phyloP scores from a whole-genome alignment of 1,139 yeast genomes.

The Candida dubliniensis region DNA sequence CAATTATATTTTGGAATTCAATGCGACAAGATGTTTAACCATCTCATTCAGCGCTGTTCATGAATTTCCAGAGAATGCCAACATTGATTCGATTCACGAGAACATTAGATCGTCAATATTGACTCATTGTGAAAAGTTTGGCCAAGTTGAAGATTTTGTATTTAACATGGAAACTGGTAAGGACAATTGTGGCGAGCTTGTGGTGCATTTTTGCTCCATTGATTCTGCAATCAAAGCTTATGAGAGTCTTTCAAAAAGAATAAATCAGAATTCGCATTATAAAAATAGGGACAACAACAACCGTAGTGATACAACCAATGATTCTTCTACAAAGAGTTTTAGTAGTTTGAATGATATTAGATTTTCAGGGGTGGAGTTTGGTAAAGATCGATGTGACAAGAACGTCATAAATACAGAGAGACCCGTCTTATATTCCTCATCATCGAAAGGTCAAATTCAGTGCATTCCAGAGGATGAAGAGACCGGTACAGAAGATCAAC shows the following conservation, averaged over 20 bases:
- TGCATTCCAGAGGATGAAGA: conserved; percentile 11
- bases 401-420: conserved; percentile 16
- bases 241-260: conserved; percentile 30
- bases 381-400: conserved; percentile 40
- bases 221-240: conserved; percentile 42
- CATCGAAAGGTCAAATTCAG: conserved; percentile 4
- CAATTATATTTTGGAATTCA: conserved; percentile 41
- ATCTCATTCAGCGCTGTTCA: conserved; percentile 19
- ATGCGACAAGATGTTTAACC: conserved; percentile 40
- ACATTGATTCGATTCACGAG: conserved; percentile 2
- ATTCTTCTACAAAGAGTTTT: too few species aligned
- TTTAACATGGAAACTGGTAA: conserved; percentile 6
- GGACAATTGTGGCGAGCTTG: conserved; percentile 14
- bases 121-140: conserved; percentile 31
- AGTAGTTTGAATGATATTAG: conserved; percentile 19
- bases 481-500: conserved; percentile 11
- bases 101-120: conserved; percentile 14
- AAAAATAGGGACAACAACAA: too few species aligned
- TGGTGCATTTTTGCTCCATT: conserved; percentile 41
- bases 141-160: conserved; percentile 36
- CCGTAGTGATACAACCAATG: too few species aligned
- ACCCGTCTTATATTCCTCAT: background rate
- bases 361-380: conserved; percentile 21
- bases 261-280: conserved; percentile 7
- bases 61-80: conserved; percentile 7